Conservation (phyloP, 805 yeast species). For the Metschnikowia amazonensis region DNA sequence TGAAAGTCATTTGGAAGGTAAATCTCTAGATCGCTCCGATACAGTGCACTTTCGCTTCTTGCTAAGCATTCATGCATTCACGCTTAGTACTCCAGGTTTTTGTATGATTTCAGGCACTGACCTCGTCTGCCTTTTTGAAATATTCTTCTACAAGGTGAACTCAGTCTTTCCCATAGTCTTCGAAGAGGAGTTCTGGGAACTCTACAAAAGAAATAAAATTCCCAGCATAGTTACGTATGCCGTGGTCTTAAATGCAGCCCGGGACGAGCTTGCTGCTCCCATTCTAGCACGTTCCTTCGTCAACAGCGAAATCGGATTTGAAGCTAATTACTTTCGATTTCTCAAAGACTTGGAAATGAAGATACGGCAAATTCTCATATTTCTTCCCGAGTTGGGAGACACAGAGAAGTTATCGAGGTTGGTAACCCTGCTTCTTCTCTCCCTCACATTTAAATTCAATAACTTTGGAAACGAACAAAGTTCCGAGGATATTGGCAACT, state of each 20-base stretch:
- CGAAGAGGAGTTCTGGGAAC: conserved; percentile 36
- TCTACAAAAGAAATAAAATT: conserved; percentile 30
- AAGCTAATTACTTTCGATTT: conserved; percentile 10
- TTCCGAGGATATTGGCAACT: conserved; percentile 20
- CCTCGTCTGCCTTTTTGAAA: conserved; percentile 24
- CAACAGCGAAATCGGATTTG: conserved; percentile 3
- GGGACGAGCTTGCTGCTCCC: conserved; percentile 29
- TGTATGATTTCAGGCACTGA: conserved; percentile 13
- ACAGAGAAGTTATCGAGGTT: conserved; percentile 20
- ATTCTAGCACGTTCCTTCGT: conserved; percentile 16
- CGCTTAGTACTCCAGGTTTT: conserved; percentile 19
- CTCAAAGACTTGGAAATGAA: conserved; percentile 19
- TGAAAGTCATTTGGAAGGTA: neutral
- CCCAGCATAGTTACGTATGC: conserved; percentile 42
- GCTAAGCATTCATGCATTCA: conserved; percentile 17
- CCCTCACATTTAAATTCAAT: conserved; percentile 19
- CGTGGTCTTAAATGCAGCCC: conserved; percentile 38
- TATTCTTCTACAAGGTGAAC: conserved; percentile 40
- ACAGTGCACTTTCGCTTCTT: conserved; percentile 14
- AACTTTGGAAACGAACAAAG: conserved; percentile 23
- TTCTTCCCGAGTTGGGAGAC: conserved; percentile 24
- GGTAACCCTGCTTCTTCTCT: conserved; percentile 19
- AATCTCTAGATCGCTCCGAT: conserved; percentile 9
- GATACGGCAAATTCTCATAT: conserved; percentile 19
- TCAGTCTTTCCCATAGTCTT: conserved; percentile 40